Percentiles rank a stretch among this genome's conserved stretches.
Conservation (phyloP, 768 basidiomycete genomes). For the Tylopilus plumbeoviolaceoides region DNA sequence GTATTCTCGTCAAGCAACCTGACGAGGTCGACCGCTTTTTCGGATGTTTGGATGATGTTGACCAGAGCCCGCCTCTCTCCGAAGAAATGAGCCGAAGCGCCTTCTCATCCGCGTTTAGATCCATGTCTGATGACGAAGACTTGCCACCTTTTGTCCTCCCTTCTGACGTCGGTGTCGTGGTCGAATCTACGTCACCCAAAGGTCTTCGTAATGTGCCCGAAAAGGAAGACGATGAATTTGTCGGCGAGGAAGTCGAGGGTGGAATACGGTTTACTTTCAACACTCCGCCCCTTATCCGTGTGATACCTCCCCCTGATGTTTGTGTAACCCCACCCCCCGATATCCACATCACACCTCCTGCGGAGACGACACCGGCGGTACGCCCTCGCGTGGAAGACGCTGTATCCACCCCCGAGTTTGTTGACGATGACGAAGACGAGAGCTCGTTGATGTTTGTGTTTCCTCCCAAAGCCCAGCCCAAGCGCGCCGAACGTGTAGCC, state of each 20-base stretch:
- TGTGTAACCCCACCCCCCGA: constrained; percentile 28
- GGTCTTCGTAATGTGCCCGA: constrained; percentile 40
- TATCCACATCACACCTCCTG: constrained; percentile 20
- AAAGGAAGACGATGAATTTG: constrained; percentile 50
- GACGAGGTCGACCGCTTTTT: constrained; percentile 76
- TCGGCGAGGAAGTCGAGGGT: constrained; percentile 55
- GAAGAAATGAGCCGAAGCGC: constrained; percentile 54
- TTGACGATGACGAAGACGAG: constrained; percentile 25
- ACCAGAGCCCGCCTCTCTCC: constrained; percentile 44
- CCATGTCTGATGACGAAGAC: constrained; percentile 44
- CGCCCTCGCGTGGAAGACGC: constrained; percentile 2
- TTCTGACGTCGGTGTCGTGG: constrained; percentile 41
- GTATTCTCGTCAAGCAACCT: constrained; percentile 18
- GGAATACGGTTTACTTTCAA: constrained; percentile 76
- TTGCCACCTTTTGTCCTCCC: constrained; percentile 48
- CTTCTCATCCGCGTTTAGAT: constrained; percentile 53
- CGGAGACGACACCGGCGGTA: constrained; percentile 20
- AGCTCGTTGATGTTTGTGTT: constrained; percentile 21
- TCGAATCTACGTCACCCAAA: constrained; percentile 26
- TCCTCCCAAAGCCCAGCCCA: constrained; percentile 12
- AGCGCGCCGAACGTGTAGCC: constrained; percentile 4
- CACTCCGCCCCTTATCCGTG: constrained; percentile 41
- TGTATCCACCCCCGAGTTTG: constrained; percentile 3
- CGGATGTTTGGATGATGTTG: constrained; percentile 57
- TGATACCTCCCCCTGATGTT: constrained; percentile 25